These are phyloP conservation scores for Colletotrichum graminicola DNA, from an alignment of 2,329 filamentous ascomycete genomes.

Conservation along the genomic window DNA sequence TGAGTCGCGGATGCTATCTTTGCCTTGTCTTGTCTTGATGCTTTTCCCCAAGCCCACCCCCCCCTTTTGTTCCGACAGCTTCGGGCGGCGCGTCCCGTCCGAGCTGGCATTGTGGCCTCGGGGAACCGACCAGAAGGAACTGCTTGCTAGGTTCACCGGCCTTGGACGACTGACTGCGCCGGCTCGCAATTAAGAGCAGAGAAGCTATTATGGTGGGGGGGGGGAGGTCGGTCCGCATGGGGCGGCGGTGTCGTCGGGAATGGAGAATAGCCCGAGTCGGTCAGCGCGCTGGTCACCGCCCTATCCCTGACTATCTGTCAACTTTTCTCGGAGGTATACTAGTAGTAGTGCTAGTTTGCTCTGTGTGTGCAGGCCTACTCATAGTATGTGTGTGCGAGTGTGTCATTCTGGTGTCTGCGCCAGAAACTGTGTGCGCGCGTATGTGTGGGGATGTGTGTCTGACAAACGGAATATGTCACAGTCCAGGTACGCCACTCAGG, in stretches of 20 bases:
- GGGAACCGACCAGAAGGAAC: conserved; percentile 21
- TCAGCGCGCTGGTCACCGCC: conserved; percentile 30
- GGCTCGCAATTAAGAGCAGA: neutral
- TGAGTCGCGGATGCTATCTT: neutral
- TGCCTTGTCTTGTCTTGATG: neutral
- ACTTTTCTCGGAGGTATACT: neutral
- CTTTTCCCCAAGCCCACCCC: neutral
- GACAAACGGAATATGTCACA: neutral
- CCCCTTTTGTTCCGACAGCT: conserved; percentile 23
- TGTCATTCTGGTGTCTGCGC: neutral
- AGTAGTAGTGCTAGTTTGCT: neutral
- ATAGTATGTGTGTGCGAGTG: neutral
- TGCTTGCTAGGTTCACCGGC: conserved; percentile 4
- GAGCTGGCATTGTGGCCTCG: conserved; percentile 31
- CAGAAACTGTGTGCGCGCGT: neutral
- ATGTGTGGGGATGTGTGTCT: neutral
- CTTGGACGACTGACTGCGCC: neutral
- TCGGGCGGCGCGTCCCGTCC: conserved; percentile 40
- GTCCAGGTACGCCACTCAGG: neutral
- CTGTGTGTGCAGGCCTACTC: neutral
- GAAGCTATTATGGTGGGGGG: neutral
- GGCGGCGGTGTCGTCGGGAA: conserved; percentile 25
- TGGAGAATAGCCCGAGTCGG: conserved; percentile 30
- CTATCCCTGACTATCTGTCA: conserved; percentile 17
- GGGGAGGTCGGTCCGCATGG: neutral